A percentile compares a stretch with the other conserved stretches of the same genome.
These are phyloP conservation scores for Yamadazyma atlantica DNA, from an alignment of 1,139 yeast species.

Conservation along the genomic window DNA sequence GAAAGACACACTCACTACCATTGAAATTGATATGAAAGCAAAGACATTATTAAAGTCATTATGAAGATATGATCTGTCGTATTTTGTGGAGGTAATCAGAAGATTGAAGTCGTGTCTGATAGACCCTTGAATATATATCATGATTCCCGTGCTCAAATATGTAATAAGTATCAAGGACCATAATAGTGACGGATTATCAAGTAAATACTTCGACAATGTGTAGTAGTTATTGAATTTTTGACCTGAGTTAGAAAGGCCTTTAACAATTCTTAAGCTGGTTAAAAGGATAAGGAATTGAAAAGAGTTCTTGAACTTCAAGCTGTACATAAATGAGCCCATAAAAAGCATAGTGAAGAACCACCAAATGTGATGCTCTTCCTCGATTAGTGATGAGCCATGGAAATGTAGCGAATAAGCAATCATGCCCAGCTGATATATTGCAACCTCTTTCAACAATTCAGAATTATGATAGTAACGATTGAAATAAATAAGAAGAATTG, in stretches of 20 bases:
- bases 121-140: constrained; percentile 30
- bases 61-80: constrained; percentile 11
- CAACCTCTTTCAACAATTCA: constrained; percentile 3
- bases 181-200: constrained; percentile 28
- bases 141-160: constrained; percentile 25
- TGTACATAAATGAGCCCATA: constrained; percentile 14
- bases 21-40: constrained; percentile 41
- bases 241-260: constrained; percentile 90
- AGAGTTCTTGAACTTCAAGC: constrained; percentile 10
- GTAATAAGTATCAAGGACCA: constrained; percentile 54
- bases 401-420: constrained; percentile 55
- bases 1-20: constrained; percentile 40
- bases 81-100: constrained; percentile 6
- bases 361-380: constrained; percentile 97
- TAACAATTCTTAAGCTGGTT: constrained; percentile 54
- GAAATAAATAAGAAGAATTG: constrained; percentile 21
- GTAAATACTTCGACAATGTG: constrained; percentile 48
- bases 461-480: constrained; percentile 4
- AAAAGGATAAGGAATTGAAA: constrained; percentile 29
- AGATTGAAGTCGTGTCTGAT: constrained; percentile 16
- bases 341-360: constrained; percentile 64
- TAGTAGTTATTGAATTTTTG: constrained; percentile 62
- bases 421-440: constrained; percentile 30
- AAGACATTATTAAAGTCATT: constrained; percentile 19
- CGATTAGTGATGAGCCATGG: constrained; percentile 91